phyloP scores from a whole-genome alignment of 2,329 filamentous ascomycete species.

The Fusarium sp. region DNA sequence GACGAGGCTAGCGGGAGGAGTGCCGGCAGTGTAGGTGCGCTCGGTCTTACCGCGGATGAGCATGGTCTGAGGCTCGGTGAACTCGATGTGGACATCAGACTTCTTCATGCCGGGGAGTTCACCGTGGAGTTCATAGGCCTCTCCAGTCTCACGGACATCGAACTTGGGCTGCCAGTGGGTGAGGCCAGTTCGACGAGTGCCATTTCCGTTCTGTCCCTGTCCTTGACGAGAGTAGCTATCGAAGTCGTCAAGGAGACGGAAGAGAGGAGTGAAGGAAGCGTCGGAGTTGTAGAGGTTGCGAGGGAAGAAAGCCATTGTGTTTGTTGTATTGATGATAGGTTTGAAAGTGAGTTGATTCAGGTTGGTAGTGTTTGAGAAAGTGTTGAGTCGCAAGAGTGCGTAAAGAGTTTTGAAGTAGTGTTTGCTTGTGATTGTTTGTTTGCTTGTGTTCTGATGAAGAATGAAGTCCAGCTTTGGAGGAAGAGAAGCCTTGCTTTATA shows the following conservation, averaged over 20 bases:
- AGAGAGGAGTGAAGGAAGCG: constrained; percentile 69
- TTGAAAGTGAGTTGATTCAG: constrained; percentile 46
- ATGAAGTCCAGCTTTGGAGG: constrained; percentile 22
- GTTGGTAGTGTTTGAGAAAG: constrained; percentile 44
- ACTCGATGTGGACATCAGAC: constrained; percentile 81
- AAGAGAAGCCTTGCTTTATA: constrained; percentile 50
- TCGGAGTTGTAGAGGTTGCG: constrained; percentile 63
- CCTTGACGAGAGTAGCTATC: constrained; percentile 65
- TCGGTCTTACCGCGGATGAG: constrained; percentile 77
- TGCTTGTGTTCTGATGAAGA: constrained; percentile 49
- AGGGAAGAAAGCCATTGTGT: constrained; percentile 72
- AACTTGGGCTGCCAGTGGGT: constrained; percentile 80
- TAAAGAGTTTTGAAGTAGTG: constrained; percentile 23
- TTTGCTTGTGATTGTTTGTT: constrained; percentile 40
- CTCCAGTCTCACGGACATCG: constrained; percentile 77
- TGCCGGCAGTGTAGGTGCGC: constrained; percentile 69
- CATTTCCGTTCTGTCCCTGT: constrained; percentile 26
- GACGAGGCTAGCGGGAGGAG: constrained; percentile 61
- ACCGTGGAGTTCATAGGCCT: constrained; percentile 80
- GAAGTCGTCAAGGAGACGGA: constrained; percentile 74
- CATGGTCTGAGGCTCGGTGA: constrained; percentile 80
- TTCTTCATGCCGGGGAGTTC: constrained; percentile 82
- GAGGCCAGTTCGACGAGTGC: constrained; percentile 48
- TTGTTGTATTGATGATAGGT: constrained; percentile 39
- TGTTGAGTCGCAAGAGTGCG: constrained; percentile 44